Evolutionary conservation across 495 filamentous ascomycete genomes (phyloP).

Genomic region (Astrothelium subdiscretum): DNA sequence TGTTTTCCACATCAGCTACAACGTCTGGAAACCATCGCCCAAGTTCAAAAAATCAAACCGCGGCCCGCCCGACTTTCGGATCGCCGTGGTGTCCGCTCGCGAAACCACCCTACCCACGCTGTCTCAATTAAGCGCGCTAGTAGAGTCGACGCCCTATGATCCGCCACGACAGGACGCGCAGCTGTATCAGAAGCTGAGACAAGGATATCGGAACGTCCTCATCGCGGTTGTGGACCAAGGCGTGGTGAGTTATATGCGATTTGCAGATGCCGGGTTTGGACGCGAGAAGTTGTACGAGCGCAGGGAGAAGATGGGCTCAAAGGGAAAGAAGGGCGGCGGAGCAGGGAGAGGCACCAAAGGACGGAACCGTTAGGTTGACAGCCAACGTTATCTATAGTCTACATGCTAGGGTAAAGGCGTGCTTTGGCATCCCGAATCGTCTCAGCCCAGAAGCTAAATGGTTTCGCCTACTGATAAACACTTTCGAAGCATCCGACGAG

Average conservation of each 20-base stretch:
- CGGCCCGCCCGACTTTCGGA: constrained; percentile 65
- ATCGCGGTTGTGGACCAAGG: constrained; percentile 84
- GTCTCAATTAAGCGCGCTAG: constrained; percentile 53
- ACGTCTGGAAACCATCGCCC: constrained; percentile 66
- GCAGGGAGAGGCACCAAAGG: constrained; percentile 34
- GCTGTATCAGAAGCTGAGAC: constrained; percentile 44
- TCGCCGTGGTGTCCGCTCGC: constrained; percentile 69
- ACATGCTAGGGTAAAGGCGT: too few species aligned
- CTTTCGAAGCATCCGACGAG: too few species aligned
- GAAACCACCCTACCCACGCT: constrained; percentile 58
- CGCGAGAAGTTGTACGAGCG: constrained; percentile 54
- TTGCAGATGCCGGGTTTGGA: constrained; percentile 69
- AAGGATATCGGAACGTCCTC: constrained; percentile 74
- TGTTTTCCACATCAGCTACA: constrained; percentile 56
- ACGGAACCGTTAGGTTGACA: constrained; percentile 30
- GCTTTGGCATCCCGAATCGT: too few species aligned
- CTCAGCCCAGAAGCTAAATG: too few species aligned
- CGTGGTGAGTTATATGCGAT: constrained; percentile 71
- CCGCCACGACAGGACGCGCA: constrained; percentile 32
- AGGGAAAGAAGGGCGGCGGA: constrained; percentile 31
- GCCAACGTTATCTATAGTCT: constrained; percentile 12
- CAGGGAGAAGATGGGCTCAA: constrained; percentile 27
- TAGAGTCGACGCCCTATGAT: constrained; percentile 56
- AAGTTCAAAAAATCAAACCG: constrained; percentile 63
- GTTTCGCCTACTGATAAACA: too few species aligned